Base-by-base conservation (phyloP, 305 asterid genomes). In the Fraxinus sp. region DNA sequence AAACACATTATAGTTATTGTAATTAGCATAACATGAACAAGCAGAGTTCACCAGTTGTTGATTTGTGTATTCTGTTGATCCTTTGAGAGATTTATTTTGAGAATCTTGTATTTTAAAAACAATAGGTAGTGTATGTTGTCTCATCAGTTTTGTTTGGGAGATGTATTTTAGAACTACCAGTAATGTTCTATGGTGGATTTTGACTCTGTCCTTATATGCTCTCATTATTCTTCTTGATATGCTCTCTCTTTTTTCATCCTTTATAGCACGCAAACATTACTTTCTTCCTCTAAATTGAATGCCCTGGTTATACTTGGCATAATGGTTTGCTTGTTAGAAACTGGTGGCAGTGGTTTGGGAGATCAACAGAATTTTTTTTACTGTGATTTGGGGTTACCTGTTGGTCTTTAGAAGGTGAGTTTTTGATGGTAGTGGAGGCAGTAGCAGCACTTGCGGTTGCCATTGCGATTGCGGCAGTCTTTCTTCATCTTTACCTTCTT, bases 21-120 rank as follows among this genome's bases (percentile, higher is more conserved):
- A 70, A 71, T 32, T 78, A 8, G 30, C 81, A 66, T 62, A 79
- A 46, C 26, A 76, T 70, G 81, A 49, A 44, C 3, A 37, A 55
- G 49, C 20, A 24, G 73, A 64, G 18, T 64, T 64, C 66, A 55
- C 26, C n/a, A 64, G 73, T 24, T 64, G 35, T 64, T 24, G 73
- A 64, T 64, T 8, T 64, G 32, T 9, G 73, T 64, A 64, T 64
- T 64, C 35, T 24, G 30, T 24, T 64, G n/a, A 24, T 24, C 73
- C 33, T 64, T 24, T 64, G 35, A 22, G 33, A 8, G 72, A 64
- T 64, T 24, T 20, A 16, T 64, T 64, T 22, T 64, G 18, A 64
- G 73, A 64, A 64, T 64, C 14, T 26, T 22, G n/a, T 64, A 22
- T 64, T 64, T 64, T 64, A 2, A 64, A 64, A 24, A 64, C 4